Conservation (phyloP, 164 flowering plant genomes). For the Dillenia suffruticosa region DNA sequence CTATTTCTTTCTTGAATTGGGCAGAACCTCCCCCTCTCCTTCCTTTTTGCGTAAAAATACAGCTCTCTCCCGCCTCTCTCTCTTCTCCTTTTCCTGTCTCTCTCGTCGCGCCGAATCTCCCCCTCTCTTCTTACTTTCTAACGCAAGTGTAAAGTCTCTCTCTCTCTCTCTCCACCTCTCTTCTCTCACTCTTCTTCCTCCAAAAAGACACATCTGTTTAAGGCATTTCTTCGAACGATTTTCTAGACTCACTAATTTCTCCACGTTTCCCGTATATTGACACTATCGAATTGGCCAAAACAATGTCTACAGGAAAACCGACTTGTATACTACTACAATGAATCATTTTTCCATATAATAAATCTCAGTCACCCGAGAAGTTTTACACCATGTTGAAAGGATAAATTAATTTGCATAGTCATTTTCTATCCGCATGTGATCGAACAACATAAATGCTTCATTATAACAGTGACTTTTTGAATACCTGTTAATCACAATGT, state of each 20-base stretch:
- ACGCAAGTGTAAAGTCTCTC: too few species aligned
- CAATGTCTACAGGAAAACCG: constrained; percentile 39
- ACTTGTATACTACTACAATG: constrained; percentile 32
- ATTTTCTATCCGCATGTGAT: constrained; percentile 26
- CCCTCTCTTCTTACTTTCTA: too few species aligned
- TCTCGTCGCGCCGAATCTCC: too few species aligned
- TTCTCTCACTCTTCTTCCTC: too few species aligned
- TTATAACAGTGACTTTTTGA: constrained; percentile 22
- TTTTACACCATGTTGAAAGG: constrained; percentile 39
- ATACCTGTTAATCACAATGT: constrained; percentile 52
- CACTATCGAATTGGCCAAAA: constrained; percentile 53
- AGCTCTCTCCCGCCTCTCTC: too few species aligned
- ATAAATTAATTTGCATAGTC: constrained; percentile 47
- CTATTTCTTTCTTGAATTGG: too few species aligned
- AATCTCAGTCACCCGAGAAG: constrained; percentile 31
- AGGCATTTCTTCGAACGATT: constrained; percentile 70
- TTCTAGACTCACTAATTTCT: constrained; percentile 15
- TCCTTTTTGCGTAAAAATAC: too few species aligned
- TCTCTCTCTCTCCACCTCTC: too few species aligned
- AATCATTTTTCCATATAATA: constrained; percentile 29
- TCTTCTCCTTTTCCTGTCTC: too few species aligned
- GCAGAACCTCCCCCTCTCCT: too few species aligned
- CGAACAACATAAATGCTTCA: constrained; percentile 38
- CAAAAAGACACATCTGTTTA: neutral
- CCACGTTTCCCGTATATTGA: constrained; percentile 51